These are phyloP conservation scores for Xylaria castorea DNA, from an alignment of 495 filamentous ascomycete genomes.

Conservation along the genomic window DNA sequence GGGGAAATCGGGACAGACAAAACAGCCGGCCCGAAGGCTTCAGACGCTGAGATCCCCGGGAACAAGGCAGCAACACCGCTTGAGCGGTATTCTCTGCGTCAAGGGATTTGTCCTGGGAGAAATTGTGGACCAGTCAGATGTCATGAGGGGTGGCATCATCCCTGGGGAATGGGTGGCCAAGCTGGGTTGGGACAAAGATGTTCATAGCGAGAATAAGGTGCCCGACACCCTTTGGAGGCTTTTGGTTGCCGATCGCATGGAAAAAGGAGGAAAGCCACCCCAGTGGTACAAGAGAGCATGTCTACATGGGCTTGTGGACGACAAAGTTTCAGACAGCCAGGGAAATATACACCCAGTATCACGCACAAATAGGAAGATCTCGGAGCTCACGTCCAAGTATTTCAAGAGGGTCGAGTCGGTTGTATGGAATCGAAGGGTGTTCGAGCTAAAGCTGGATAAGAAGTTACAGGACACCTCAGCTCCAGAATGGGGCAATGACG, in stretches of 20 bases:
- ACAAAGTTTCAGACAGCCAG: neutral
- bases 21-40: neutral
- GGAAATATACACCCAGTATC: conserved; percentile 7
- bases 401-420: neutral
- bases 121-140: neutral
- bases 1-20: neutral
- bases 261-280: neutral
- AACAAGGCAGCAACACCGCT: neutral
- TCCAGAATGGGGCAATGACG: neutral
- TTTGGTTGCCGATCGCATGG: neutral
- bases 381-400: neutral
- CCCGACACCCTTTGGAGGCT: neutral
- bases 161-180: neutral
- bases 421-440: conserved; percentile 7
- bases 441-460: conserved; percentile 1
- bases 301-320: neutral
- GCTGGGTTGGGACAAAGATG: neutral
- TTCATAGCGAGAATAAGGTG: neutral
- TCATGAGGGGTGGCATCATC: neutral
- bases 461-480: neutral
- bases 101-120: neutral
- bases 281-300: conserved; percentile 4
- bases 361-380: neutral
- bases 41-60: neutral
- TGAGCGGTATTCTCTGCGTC: neutral